Base-by-base conservation (phyloP, 805 yeast species). In the Lipomyces starkeyi region DNA sequence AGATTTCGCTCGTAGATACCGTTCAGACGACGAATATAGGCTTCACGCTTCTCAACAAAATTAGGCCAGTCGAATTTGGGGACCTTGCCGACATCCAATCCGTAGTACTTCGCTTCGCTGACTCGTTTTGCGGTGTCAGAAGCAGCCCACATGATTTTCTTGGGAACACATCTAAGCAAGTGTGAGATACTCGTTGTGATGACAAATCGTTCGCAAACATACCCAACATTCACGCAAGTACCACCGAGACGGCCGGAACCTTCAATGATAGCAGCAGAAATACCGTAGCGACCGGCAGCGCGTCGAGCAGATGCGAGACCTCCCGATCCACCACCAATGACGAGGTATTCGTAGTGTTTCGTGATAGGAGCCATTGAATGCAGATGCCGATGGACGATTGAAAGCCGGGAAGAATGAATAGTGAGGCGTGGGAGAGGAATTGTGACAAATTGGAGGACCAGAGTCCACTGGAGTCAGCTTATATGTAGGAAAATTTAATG, bases 291-390 rank as follows among this genome's bases (percentile, higher is more conserved):
- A 35, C 76, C 72, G 49, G 98, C 97, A 13, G 99, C 98, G 75
- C 98, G 87, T 80, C 99, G 88, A 17, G 98, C 96, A 25, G 96
- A 88, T n/a, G 99, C 97, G 58, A 95, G 98, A 73, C 99, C 99
- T 59, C 98, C 99, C 49, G 97, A 92, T 14, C 99, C 99, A 67
- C 99, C 99, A 62, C 99, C 99, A 73, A 95, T 95, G 67, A 95
- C 99, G 62, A 95, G 82, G 78, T 91, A 94, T 76, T 95, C 93
- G 83, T 88, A 95, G 78, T 91, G 94, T 54, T 74, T 83, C 49
- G 77, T 70, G 58, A 83, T 74, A 17, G 89, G 70, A 54, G 71
- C 64, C 71, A 68, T 68, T 43, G 63, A 34, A 52, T 14, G 32
- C 17, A 22, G 32, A 17, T 35, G 52, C 3, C 27, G 62, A 37